phyloP scores from a whole-genome alignment of 768 basidiomycete species.

The Lactarius indigo region DNA sequence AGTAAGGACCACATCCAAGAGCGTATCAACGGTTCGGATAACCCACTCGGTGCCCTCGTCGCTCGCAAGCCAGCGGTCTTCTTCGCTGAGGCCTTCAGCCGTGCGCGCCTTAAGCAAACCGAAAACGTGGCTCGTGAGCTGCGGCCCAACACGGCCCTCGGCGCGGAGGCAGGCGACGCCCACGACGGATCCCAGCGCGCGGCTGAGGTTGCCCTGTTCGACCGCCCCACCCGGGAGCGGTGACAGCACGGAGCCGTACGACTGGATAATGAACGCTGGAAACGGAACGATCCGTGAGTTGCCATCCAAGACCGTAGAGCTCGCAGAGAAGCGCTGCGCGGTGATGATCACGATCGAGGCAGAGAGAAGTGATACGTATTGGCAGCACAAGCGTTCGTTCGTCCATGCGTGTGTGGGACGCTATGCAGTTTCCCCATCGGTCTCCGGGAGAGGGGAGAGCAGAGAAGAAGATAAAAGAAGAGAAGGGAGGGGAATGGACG shows the following conservation, averaged over 20 bases:
- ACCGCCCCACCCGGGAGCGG: slow-evolving; percentile 56
- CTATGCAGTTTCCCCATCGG: slow-evolving; percentile 11
- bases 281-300: slow-evolving; percentile 15
- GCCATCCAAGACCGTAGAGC: not conserved
- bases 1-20: slow-evolving; percentile 65
- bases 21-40: slow-evolving; percentile 74
- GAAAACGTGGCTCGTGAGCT: slow-evolving; percentile 84
- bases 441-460: slow-evolving; percentile 8
- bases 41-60: slow-evolving; percentile 92
- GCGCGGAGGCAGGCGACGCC: slow-evolving; percentile 83
- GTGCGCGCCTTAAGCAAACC: slow-evolving; percentile 83
- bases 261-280: slow-evolving; percentile 82
- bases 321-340: not conserved
- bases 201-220: slow-evolving; percentile 80
- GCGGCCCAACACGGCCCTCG: slow-evolving; percentile 80
- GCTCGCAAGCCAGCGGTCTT: slow-evolving; percentile 76
- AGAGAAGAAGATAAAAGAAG: slow-evolving; percentile 74
- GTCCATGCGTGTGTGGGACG: slow-evolving; percentile 8
- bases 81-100: slow-evolving; percentile 54
- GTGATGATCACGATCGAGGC: slow-evolving; percentile 23
- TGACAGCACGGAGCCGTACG: slow-evolving; percentile 74
- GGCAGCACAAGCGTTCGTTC: not conserved
- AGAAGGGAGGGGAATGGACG: not conserved
- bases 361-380: not conserved
- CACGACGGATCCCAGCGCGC: slow-evolving; percentile 78